Evolutionary conservation across 176 grass and related monocot genomes (phyloP), one percentile per base, ranked within the genome.

Genomic region (Areca catechu): DNA sequence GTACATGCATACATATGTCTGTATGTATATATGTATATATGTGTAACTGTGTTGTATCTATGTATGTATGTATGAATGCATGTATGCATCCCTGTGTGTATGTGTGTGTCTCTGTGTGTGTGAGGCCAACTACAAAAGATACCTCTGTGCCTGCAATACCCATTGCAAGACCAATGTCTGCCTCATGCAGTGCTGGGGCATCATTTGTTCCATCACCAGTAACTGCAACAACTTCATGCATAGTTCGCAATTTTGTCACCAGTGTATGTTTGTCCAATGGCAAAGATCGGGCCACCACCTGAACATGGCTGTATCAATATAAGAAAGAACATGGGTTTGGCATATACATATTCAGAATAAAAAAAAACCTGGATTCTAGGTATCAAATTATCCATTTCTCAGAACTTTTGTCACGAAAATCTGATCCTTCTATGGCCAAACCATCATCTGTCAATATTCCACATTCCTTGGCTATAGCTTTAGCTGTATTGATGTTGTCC

Each of bases 131-230:
- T 43, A 10, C 1, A 76, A 62, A 56, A 19, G 65, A 2, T 82
- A 95, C 91, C 92, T 96, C 92, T 61, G 86, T 96, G 43, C 92
- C 92, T 64, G 92, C 71, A 85, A 96, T 96, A 28, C 86, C 92
- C 92, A 96, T 96, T 60, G 92, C 92, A 77, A 96, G 92, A 3
- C 92, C 92, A 69, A 96, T 96, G 57, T 96, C 92, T 74, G 86
- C 61, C 77, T 96, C 92, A 48, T 96, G 86, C 68, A 96, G 79
- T 49, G 92, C 92, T 54, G 92, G 92, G 59, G 92, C 86, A 72
- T 96, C 92, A 49, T 96, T 96, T n/a, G 92, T 96, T 21, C 92
- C 92, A 63, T 96, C 92, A 54, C 92, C 86, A 61, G 92, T 91
- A 71, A 96, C 86, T n/a, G 92, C 77, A 72, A 96, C 83, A 53